Evolutionary conservation across 1,139 yeast genomes (phyloP).

Genomic region (Komagataea norvegica): DNA sequence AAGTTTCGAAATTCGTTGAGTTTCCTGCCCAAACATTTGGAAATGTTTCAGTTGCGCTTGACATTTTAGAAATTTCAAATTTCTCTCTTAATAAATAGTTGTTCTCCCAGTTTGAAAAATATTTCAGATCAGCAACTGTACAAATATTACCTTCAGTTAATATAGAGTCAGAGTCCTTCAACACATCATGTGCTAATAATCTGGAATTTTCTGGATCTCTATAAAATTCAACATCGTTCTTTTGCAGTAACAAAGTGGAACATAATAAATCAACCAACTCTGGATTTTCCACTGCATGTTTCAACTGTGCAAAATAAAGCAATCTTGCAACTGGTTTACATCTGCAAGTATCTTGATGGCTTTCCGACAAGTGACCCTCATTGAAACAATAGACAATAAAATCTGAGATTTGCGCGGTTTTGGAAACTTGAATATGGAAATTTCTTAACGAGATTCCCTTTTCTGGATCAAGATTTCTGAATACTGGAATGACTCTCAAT

Average conservation of each 20-base stretch:
- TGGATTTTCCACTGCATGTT: conserved; percentile 30
- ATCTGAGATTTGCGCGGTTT: conserved; percentile 64
- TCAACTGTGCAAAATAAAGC: conserved; percentile 51
- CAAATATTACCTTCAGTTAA: conserved; percentile 11
- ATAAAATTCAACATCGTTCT: conserved; percentile 23
- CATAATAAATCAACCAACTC: conserved; percentile 23
- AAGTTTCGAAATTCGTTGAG: conserved; percentile 46
- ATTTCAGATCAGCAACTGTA: conserved; percentile 30
- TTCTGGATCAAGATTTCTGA: conserved; percentile 57
- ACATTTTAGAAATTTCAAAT: conserved; percentile 77
- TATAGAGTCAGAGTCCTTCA: conserved; percentile 6
- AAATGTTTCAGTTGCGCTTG: conserved; percentile 63
- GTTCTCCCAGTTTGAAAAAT: conserved; percentile 60
- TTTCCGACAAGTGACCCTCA: conserved; percentile 29
- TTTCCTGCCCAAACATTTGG: conserved; percentile 78
- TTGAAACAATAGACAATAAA: conserved; percentile 58
- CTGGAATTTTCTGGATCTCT: conserved; percentile 17
- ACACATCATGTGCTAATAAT: conserved; percentile 23
- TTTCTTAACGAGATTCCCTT: conserved; percentile 68
- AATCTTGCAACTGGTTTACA: conserved; percentile 45
- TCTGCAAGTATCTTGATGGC: conserved; percentile 29
- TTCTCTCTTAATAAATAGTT: conserved; percentile 72
- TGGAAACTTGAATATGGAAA: conserved; percentile 72
- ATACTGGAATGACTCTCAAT: conserved; percentile 46
- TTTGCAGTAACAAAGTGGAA: conserved; percentile 18